Evolutionary conservation across 768 basidiomycete species (phyloP).

Genomic region (Termitomyces sp.): DNA sequence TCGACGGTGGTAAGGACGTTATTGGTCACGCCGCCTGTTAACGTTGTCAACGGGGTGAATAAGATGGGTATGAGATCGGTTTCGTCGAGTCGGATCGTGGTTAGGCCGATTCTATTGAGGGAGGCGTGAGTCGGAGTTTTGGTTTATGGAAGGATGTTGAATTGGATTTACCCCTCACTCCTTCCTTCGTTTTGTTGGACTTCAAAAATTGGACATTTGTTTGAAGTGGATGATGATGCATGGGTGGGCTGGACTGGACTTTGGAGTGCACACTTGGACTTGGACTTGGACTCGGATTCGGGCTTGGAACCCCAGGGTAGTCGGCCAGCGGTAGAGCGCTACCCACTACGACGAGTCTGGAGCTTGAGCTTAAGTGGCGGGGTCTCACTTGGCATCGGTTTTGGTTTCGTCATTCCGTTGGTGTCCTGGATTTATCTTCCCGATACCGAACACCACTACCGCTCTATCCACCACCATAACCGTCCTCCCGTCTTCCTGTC

Average conservation of each 20-base stretch:
- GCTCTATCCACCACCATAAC: no score
- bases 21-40: not conserved
- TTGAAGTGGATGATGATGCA: no score
- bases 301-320: not conserved
- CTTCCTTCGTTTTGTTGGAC: not conserved
- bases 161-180: not conserved
- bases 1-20: not conserved
- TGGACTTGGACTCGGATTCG: not conserved
- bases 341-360: not conserved
- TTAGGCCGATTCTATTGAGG: constrained; percentile 11
- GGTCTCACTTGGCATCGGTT: not conserved
- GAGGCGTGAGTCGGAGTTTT: not conserved
- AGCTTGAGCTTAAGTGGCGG: no score
- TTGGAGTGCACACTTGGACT: not conserved
- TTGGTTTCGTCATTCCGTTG: not conserved
- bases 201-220: not conserved
- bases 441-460: not conserved
- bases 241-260: no score
- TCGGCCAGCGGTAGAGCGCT: not conserved
- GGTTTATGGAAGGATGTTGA: not conserved
- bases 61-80: not conserved
- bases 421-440: no score
- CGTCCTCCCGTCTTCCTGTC: not conserved
- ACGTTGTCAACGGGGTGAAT: not conserved
- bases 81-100: constrained; percentile 8